phyloP scores from a whole-genome alignment of 202 grass and related monocot species.

The Schoenoplectus tabernaemontani region DNA sequence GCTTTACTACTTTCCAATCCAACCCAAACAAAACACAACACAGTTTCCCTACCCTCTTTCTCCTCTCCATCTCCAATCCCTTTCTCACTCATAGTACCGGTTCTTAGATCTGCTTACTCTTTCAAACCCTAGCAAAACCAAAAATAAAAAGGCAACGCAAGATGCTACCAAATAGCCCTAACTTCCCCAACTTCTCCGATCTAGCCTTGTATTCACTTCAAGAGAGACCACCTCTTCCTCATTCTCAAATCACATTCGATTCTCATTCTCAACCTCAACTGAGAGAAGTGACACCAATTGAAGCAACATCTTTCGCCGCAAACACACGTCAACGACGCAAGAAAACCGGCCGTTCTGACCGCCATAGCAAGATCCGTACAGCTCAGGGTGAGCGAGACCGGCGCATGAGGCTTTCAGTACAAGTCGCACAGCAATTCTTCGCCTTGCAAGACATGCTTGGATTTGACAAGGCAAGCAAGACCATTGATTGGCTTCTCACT shows the following conservation, averaged over 20 bases:
- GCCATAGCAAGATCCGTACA: slow-evolving; percentile 92
- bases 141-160: not conserved
- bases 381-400: slow-evolving; percentile 73
- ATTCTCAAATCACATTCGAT: slow-evolving; percentile 27
- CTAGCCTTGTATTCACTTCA: slow-evolving; percentile 41
- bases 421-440: slow-evolving; percentile 77
- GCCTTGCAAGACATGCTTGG: slow-evolving; percentile 73
- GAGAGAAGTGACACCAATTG: slow-evolving; percentile 19
- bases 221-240: slow-evolving; percentile 32
- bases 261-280: not conserved
- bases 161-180: slow-evolving; percentile 17
- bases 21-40: too few species aligned
- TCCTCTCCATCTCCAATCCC: not conserved
- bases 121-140: not conserved
- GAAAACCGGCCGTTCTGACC: slow-evolving; percentile 50
- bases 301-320: slow-evolving; percentile 11
- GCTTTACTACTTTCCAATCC: too few species aligned
- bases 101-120: slow-evolving; percentile 4
- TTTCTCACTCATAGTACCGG: not conserved
- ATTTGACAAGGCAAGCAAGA: slow-evolving; percentile 93
- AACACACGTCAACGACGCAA: slow-evolving; percentile 25
- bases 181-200: slow-evolving; percentile 18
- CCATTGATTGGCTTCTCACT: slow-evolving; percentile 84
- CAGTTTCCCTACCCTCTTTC: too few species aligned
- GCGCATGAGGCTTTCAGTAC: slow-evolving; percentile 73